Base-by-base conservation (phyloP, 1,139 yeast genomes). In the Diutina rugosa region DNA sequence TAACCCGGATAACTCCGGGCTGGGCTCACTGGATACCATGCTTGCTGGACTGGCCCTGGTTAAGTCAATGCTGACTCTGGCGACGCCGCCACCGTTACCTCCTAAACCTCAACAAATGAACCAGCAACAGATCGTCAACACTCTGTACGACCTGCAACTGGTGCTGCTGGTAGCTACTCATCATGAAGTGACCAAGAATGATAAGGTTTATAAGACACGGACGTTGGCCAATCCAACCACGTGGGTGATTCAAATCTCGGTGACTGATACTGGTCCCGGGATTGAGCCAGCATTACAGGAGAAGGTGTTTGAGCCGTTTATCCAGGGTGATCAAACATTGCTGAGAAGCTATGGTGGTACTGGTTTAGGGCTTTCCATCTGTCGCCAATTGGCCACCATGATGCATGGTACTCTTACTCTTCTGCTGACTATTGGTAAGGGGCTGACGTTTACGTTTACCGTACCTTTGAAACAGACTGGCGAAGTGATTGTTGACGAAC, bases 271-370 rank as follows among this genome's bases (percentile, higher is more conserved):
- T 0, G 99, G 99, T 5, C 90, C 96, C 0, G 99, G 98, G 59
- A 90, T 93, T 56, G 90, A 87, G 54, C 84, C 86, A 18, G 80
- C 84, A 0, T 72, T 88, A 57, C 95, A 89, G 64, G 86, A 85
- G 55, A 85, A 86, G 61, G 93, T 93, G 1, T 93, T 93, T 70
- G 97, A 93, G 66, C 97, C 97, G 3, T 93, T 93, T 72, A 90
- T 90, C 41, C 99, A 91, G 70, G 98, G 98, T 52, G 98, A 93
- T 65, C 97, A 91, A 69, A 90, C 97, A 0, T 76, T 91, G 46
- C 87, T 96, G 3, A 77, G 97, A 67, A 88, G 91, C 57, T 87
- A 88, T 66, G 97, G 97, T 58, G 99, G 99, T 62, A 90, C 97
- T 0, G 99, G 99, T 8, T 75, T 93, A 56, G 99, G 99, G 1